Conservation (phyloP, 257 asterid species). For the Jaltomata sinuosa region DNA sequence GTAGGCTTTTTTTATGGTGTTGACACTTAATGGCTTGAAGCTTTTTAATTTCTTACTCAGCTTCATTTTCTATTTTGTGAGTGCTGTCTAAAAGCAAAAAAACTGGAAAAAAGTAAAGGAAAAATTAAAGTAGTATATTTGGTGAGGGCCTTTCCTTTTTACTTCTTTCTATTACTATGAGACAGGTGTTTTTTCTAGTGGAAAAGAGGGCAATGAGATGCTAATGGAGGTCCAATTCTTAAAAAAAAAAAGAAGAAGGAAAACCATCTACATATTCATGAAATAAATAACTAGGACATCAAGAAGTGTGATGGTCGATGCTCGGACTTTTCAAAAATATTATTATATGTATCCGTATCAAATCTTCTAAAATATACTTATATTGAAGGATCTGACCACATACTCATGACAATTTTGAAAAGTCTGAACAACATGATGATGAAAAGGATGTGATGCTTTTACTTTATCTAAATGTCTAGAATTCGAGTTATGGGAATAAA, state of each 20-base stretch:
- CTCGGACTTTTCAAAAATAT: not conserved
- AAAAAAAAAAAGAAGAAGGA: no score
- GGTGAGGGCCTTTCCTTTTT: slow-evolving; percentile 19
- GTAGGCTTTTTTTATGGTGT: slow-evolving; percentile 19
- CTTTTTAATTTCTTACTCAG: slow-evolving; percentile 9
- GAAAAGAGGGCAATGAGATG: not conserved
- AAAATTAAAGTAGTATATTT: slow-evolving; percentile 40
- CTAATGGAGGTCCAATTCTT: not conserved
- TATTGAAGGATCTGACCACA: no score
- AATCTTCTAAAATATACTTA: not conserved
- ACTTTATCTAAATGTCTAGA: no score
- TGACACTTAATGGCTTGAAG: slow-evolving; percentile 23
- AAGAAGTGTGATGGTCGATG: not conserved
- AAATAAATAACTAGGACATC: not conserved
- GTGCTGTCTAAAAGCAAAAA: slow-evolving; percentile 21
- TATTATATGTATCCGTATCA: not conserved
- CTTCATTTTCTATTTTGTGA: slow-evolving; percentile 17
- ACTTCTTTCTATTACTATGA: slow-evolving; percentile 3
- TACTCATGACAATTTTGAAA: no score
- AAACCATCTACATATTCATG: not conserved
- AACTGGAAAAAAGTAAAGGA: not conserved
- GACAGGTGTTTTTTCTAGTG: not conserved
- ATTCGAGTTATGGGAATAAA: no score
- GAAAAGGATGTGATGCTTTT: not conserved
- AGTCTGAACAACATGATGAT: not conserved